Base-by-base conservation (phyloP, 2,329 filamentous ascomycete genomes). In the Beauveria sp. region DNA sequence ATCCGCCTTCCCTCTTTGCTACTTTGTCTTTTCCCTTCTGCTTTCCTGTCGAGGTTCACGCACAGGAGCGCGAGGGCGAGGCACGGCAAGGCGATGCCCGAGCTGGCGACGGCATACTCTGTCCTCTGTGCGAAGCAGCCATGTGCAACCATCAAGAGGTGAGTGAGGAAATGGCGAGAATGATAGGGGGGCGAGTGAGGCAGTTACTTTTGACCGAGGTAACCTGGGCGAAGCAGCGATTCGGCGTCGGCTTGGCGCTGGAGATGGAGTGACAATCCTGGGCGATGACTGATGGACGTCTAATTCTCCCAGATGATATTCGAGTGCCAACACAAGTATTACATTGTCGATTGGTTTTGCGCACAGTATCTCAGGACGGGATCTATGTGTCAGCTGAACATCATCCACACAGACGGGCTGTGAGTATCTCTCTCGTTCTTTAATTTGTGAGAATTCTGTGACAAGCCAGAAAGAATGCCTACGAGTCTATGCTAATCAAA, bases 131-230 rank as follows among this genome's bases (percentile, higher is more conserved):
- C 12, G 24, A 54, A 40, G 43, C 7, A 57, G 43, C 26, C 37
- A 59, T 59, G 56, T 59, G 56, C 26, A 44, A 34, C n/a, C 56
- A 59, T 20, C 53, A 24, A 53, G 37, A 59, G 56, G 56, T 59
- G 14, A 24, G 56, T 34, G 41, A 43, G 41, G 16, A 20, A 18
- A 43, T 2, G 12, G 12, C 34, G 12, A 14, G 34, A 14, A 14
- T 14, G 34, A 37, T 37, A 12, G 34, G 12, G 14, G 12, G 12
- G 34, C 12, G 34, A 16, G 5, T 14, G 5, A 14, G 5, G 34
- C 34, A 37, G 34, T 16, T 37, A 37, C 34, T 37, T 37, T 37
- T 26, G 22, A 48, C 12, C 3, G 22, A 28, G 26, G 5, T 4
- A 37, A 16, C 34, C 16, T 16, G 34, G 34, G 34, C 34, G 34